Conservation (phyloP, 2,329 filamentous ascomycete species). For the Xylaria sp. region DNA sequence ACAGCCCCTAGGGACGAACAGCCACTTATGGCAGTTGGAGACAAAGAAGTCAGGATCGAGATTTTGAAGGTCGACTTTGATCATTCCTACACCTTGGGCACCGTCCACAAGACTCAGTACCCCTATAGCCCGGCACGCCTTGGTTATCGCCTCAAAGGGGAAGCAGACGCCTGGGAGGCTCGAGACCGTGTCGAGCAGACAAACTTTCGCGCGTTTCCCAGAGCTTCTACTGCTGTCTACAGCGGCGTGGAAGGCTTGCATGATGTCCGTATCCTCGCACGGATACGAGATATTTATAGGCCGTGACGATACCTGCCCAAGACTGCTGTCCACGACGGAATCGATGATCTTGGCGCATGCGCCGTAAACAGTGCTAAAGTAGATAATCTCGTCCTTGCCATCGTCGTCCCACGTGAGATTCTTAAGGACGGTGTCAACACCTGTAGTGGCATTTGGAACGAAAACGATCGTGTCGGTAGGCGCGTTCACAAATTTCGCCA, state of each 20-base stretch:
- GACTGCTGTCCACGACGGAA: conserved; percentile 75
- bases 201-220: conserved; percentile 73
- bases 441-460: conserved; percentile 83
- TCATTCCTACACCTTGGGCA: conserved; percentile 85
- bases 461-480: conserved; percentile 76
- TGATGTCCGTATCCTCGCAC: conserved; percentile 73
- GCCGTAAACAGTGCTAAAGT: conserved; percentile 83
- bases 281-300: conserved; percentile 76
- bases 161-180: conserved; percentile 82
- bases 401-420: conserved; percentile 75
- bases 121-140: conserved; percentile 71
- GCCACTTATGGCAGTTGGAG: conserved; percentile 92
- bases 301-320: conserved; percentile 55
- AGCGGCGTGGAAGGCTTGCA: conserved; percentile 68
- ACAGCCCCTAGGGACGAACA: conserved; percentile 81
- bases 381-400: conserved; percentile 81
- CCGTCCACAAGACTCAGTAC: conserved; percentile 83
- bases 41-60: conserved; percentile 88
- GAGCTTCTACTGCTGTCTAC: conserved; percentile 63
- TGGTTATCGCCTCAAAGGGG: conserved; percentile 77
- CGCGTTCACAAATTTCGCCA: conserved; percentile 74
- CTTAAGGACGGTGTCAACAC: conserved; percentile 81
- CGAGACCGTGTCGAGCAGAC: conserved; percentile 83
- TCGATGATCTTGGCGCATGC: conserved; percentile 79
- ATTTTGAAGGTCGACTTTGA: conserved; percentile 72